These are phyloP conservation scores for Endotrypanum monterogeii DNA, from an alignment of 208 protist species.

Conservation along the genomic window DNA sequence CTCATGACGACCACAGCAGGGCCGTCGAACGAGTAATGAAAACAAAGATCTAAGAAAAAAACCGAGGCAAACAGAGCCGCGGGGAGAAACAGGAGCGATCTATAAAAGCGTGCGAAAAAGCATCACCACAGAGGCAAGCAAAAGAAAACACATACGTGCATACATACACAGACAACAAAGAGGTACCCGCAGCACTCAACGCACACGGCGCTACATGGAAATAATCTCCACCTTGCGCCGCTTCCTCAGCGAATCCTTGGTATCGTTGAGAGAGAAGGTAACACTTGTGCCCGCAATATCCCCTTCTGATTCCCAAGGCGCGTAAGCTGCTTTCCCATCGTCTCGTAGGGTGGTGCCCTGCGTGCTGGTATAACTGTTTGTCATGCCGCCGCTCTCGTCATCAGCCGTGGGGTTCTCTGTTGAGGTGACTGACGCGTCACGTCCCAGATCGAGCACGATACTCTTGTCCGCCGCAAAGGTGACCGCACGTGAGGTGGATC, in stretches of 20 bases:
- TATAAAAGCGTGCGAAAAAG: background rate
- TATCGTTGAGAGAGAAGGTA: constrained; percentile 54
- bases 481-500: constrained; percentile 44
- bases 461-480: constrained; percentile 62
- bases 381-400: constrained; percentile 18
- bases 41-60: constrained; percentile 11
- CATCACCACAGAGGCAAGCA: background rate
- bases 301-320: constrained; percentile 17
- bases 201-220: constrained; percentile 3
- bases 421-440: constrained; percentile 20
- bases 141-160: too few species aligned
- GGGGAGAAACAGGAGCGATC: background rate
- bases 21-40: background rate
- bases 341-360: constrained; percentile 1
- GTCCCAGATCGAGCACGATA: constrained; percentile 49
- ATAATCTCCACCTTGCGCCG: constrained; percentile 36
- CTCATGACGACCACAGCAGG: background rate
- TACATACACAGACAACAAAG: background rate
- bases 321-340: constrained; percentile 2
- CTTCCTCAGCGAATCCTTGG: constrained; percentile 31
- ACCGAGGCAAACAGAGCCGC: background rate
- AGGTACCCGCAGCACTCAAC: background rate
- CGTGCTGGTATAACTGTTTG: constrained; percentile 28
- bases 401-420: constrained; percentile 10
- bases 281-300: constrained; percentile 59